These are phyloP conservation scores for Epichloe scottii DNA, from an alignment of 2,329 filamentous ascomycete species.

Conservation along the genomic window DNA sequence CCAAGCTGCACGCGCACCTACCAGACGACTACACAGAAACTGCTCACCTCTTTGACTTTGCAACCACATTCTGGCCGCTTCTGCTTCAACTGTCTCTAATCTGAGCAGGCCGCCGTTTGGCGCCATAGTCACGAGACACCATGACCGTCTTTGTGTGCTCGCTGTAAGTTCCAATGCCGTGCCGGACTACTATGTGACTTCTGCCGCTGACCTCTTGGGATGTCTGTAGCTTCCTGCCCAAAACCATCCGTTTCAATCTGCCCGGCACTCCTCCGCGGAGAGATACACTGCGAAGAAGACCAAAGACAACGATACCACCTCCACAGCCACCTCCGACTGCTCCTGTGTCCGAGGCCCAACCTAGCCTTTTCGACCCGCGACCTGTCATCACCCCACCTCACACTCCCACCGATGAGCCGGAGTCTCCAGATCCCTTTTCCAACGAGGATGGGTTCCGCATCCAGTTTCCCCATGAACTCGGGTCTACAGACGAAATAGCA, in stretches of 20 bases:
- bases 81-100: neutral
- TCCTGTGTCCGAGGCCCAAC: conserved; percentile 25
- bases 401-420: conserved; percentile 37
- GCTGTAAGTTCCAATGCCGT: conserved; percentile 18
- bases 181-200: neutral
- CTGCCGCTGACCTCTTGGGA: neutral
- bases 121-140: conserved; percentile 10
- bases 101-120: neutral
- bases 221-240: conserved; percentile 64
- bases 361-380: conserved; percentile 39
- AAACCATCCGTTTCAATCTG: conserved; percentile 79
- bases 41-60: neutral
- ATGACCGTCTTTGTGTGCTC: conserved; percentile 31
- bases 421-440: conserved; percentile 35
- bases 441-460: conserved; percentile 47
- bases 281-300: conserved; percentile 17
- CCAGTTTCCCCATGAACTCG: conserved; percentile 40
- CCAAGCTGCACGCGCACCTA: too few relatives aligned
- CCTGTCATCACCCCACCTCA: conserved; percentile 41
- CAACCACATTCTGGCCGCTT: neutral
- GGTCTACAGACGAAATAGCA: conserved; percentile 59
- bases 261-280: conserved; percentile 36
- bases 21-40: too few relatives aligned
- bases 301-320: conserved; percentile 16
- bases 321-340: conserved; percentile 13